Evolutionary conservation across 371 early-diverging fungal species (phyloP), one percentile per base, ranked within the genome.

Genomic region (Mortierella sp.): DNA sequence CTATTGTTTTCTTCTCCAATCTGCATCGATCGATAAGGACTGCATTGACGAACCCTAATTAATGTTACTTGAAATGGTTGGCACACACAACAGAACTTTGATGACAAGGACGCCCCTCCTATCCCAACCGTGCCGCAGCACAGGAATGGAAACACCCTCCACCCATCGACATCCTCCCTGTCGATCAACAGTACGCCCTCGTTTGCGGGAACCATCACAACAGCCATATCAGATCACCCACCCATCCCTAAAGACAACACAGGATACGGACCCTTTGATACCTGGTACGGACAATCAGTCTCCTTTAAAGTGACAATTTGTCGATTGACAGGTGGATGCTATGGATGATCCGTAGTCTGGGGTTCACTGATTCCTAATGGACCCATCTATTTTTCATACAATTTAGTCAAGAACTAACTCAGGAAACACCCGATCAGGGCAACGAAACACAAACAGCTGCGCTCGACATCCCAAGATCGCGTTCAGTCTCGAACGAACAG

Each of bases 21-120:
- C 44, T 37, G 26, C 41, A 47, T 73, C 31, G 63, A 77, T 81
- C 68, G 81, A 81, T 26, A 39, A 47, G 52, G 52, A 48, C 22
- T 39, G 22, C 19, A 29, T 66, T 70, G 2, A 64, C 44, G 13
- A 66, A 65, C 50, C n/a, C n/a, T n/a, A n/a, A n/a, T 50, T 24
- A 14, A n/a, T 64, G 50, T 61, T 34, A 19, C 45, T 40, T n/a
- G n/a, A n/a, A 29, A 58, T 66, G 45, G 22, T 44, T 52, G 14
- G n/a, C 10, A 4, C 31, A 31, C 37, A 41, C 13, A 47, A 24
- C 43, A 81, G 81, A 81, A 61, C 67, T 81, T 81, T 71, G 81
- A 81, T n/a, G 81, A 81, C 70, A 81, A 76, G 53, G 81, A 81
- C 29, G 81, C 81, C 19, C 81, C 81, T 19, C 81, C 81, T 22